phyloP scores from a whole-genome alignment of 345 rosid species.

The Acer negundo region DNA sequence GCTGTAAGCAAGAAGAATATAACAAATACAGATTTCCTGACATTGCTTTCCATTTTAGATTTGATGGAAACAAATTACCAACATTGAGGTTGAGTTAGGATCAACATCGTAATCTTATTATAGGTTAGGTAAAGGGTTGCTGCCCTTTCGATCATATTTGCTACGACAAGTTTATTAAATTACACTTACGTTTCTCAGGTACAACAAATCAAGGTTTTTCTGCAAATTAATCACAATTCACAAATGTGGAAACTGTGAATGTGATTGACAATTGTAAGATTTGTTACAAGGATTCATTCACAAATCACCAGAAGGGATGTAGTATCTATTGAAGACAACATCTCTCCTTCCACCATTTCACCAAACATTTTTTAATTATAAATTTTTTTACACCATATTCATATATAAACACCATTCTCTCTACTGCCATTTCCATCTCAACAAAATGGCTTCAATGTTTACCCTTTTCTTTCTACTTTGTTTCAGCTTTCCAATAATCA shows the following conservation, averaged over 20 bases:
- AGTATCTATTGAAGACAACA: conserved; percentile 45
- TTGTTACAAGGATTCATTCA: no score
- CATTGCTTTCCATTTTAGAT: conserved; percentile 3
- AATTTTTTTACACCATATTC: conserved; percentile 16
- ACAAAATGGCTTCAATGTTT: conserved; percentile 47
- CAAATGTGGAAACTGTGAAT: no score
- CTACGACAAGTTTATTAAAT: background rate
- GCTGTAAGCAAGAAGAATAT: no score
- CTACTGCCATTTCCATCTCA: conserved; percentile 23
- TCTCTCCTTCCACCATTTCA: conserved; percentile 54
- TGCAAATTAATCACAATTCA: background rate
- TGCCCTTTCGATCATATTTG: background rate
- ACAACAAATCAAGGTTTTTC: background rate
- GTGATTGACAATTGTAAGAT: no score
- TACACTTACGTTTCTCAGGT: background rate
- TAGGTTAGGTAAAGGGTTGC: conserved; percentile 21
- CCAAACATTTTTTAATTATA: conserved; percentile 39
- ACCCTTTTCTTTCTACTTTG: conserved; percentile 40
- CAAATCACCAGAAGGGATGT: conserved; percentile 55
- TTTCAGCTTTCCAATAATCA: conserved; percentile 41
- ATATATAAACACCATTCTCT: conserved; percentile 28
- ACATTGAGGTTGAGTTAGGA: conserved; percentile 33
- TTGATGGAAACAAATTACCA: conserved; percentile 44
- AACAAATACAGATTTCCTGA: background rate
- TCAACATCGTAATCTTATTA: conserved; percentile 26